A percentile compares a stretch with the other conserved stretches of the same genome.
These are phyloP conservation scores for Diaporthe humulicola DNA, from an alignment of 2,329 filamentous ascomycete species.

Conservation along the genomic window DNA sequence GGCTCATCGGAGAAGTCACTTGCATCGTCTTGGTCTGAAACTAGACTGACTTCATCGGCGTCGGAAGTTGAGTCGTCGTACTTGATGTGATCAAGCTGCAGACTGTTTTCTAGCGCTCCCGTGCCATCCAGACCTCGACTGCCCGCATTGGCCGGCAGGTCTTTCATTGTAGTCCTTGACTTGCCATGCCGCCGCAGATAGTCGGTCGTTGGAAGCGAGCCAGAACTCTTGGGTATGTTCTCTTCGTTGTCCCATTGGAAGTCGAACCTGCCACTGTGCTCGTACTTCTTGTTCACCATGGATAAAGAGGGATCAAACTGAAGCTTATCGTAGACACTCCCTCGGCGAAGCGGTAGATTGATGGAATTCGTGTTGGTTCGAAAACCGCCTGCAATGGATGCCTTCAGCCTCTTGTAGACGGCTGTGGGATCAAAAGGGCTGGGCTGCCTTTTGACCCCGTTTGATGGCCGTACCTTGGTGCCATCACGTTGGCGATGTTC, in stretches of 20 bases:
- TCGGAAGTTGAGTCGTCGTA: slow-evolving; percentile 57
- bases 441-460: slow-evolving; percentile 61
- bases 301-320: slow-evolving; percentile 67
- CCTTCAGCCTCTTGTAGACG: slow-evolving; percentile 69
- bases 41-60: slow-evolving; percentile 62
- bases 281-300: slow-evolving; percentile 70
- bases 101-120: slow-evolving; percentile 51
- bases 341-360: slow-evolving; percentile 50
- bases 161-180: slow-evolving; percentile 53
- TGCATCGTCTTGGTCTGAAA: slow-evolving; percentile 69
- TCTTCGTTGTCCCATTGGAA: slow-evolving; percentile 53
- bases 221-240: slow-evolving; percentile 46
- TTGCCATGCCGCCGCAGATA: slow-evolving; percentile 64
- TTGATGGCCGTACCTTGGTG: slow-evolving; percentile 47
- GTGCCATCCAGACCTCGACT: slow-evolving; percentile 55
- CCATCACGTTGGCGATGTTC: slow-evolving; percentile 50
- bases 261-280: slow-evolving; percentile 67
- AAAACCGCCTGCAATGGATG: slow-evolving; percentile 55
- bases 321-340: slow-evolving; percentile 67
- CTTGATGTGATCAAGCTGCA: slow-evolving; percentile 55
- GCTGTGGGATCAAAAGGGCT: slow-evolving; percentile 71
- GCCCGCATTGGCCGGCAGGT: slow-evolving; percentile 51
- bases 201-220: slow-evolving; percentile 59
- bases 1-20: slow-evolving; percentile 64
- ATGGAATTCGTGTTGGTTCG: slow-evolving; percentile 42